These are phyloP conservation scores for Epichloe amarillans DNA, from an alignment of 2,329 filamentous ascomycete genomes.

Conservation along the genomic window DNA sequence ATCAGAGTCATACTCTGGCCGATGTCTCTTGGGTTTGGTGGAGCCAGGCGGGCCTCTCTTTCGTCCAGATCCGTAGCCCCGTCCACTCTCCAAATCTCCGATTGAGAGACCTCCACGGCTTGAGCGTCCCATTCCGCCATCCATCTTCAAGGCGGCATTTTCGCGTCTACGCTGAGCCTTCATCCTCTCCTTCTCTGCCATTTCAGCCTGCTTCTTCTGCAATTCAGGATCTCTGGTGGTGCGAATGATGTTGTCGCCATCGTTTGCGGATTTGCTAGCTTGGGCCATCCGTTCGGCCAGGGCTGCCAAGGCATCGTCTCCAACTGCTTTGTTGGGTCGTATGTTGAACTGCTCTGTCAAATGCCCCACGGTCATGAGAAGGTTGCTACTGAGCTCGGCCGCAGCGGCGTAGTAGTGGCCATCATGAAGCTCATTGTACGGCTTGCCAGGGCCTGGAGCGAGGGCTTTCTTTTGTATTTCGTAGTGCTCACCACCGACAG, in stretches of 20 bases:
- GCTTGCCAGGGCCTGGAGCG: constrained; percentile 45
- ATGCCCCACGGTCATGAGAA: constrained; percentile 62
- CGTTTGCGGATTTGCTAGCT: constrained; percentile 42
- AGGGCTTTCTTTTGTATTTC: constrained; percentile 59
- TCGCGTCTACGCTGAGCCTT: constrained; percentile 54
- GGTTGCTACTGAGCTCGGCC: constrained; percentile 52
- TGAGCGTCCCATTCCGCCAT: constrained; percentile 38
- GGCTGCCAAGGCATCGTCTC: constrained; percentile 58
- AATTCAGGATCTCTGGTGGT: constrained; percentile 64
- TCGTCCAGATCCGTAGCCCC: constrained; percentile 35
- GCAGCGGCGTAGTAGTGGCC: constrained; percentile 65
- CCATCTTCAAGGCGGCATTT: constrained; percentile 51
- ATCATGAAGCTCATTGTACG: constrained; percentile 55
- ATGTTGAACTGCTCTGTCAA: constrained; percentile 61
- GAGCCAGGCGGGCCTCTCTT: constrained; percentile 39
- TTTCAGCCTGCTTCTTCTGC: constrained; percentile 58
- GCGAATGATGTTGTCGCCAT: constrained; percentile 53
- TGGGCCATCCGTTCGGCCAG: constrained; percentile 55
- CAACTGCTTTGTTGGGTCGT: constrained; percentile 50
- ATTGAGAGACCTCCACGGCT: constrained; percentile 49
- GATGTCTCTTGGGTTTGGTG: constrained; percentile 37
- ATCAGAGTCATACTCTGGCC: constrained; percentile 62
- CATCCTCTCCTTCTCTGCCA: constrained; percentile 60
- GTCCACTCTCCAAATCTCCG: constrained; percentile 53
- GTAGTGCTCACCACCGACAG: constrained; percentile 64